Evolutionary conservation across 2,329 filamentous ascomycete species (phyloP), one percentile per base, ranked within the genome.

Genomic region (Teratosphaeria viscida): DNA sequence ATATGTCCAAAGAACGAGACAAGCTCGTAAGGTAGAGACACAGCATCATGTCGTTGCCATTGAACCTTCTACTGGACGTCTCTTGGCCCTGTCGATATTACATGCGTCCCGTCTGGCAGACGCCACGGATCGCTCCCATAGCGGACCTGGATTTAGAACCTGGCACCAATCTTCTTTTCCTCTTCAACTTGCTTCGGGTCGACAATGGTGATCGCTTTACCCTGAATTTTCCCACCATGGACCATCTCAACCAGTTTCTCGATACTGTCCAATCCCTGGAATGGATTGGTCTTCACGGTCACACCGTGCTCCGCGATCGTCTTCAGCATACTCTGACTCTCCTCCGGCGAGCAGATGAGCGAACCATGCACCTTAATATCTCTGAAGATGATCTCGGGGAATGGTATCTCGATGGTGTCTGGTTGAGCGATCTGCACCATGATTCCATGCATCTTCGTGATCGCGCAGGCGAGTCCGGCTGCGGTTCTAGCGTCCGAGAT

Each of bases 401-500:
- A 77, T 0, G 76, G 75, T 14, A 78, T 72, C 27, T 59, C 60
- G 14, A 77, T 67, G 11, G 70, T 65, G 37, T 73, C 68, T 8
- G 74, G 75, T 62, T 84, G 82, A n/a, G 82, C 82, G 55, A 85
- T 78, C 68, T 85, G 81, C 1, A 85, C 74, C 66, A 85, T 74
- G 0, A 73, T 77, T 2, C 82, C 82, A 66, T 86, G 83, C 77
- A 81, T 84, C 65, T 76, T 79, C 0, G 83, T 86, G 0, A 84
- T 72, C 0, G 81, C 82, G 57, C 79, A 82, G 0, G 76, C 78
- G 26, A 78, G 69, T 5, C 76, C 81, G 49, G 81, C 78, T 2
- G 82, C 78, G 0, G 70, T 71, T 1, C 73, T 68, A 19, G 80
- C 78, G 62, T 85, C 82, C n/a, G 77, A 77, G 0, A 85, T 67